Conservation (phyloP, 305 asterid genomes). For the Fraxinus ornus region DNA sequence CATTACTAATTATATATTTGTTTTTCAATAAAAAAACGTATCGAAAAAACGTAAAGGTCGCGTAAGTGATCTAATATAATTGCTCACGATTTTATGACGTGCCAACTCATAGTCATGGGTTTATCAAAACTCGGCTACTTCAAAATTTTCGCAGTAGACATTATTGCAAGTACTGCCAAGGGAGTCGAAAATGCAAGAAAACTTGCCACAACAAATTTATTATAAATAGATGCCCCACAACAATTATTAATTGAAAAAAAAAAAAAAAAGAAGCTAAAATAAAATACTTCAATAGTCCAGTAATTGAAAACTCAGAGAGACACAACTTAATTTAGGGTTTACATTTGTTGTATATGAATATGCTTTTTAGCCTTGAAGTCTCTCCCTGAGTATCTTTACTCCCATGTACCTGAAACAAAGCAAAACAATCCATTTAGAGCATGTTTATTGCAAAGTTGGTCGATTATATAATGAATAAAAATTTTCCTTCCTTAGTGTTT, state of each 20-base stretch:
- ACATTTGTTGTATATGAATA: not conserved
- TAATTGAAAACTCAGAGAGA: not conserved
- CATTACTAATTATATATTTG: no score
- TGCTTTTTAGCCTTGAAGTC: constrained; percentile 35
- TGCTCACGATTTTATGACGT: no score
- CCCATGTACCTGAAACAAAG: constrained; percentile 65
- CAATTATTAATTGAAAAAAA: not conserved
- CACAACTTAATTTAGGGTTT: not conserved
- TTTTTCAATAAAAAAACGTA: no score
- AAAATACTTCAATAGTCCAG: not conserved
- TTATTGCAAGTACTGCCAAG: not conserved
- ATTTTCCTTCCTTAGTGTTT: no score
- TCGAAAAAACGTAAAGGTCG: no score
- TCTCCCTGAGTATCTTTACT: constrained; percentile 48
- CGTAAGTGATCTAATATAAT: no score
- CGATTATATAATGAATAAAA: not conserved
- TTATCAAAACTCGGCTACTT: not conserved
- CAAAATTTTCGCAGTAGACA: not conserved
- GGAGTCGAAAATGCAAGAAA: not conserved
- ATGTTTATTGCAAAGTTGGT: not conserved
- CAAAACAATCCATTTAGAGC: not conserved
- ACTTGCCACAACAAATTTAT: not conserved
- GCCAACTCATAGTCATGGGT: no score
- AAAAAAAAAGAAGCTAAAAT: not conserved
- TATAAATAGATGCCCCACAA: not conserved